A percentile compares a stretch with the other conserved stretches of the same genome.
phyloP scores from a whole-genome alignment of 768 basidiomycete species.

The Lactarius trivialis region DNA sequence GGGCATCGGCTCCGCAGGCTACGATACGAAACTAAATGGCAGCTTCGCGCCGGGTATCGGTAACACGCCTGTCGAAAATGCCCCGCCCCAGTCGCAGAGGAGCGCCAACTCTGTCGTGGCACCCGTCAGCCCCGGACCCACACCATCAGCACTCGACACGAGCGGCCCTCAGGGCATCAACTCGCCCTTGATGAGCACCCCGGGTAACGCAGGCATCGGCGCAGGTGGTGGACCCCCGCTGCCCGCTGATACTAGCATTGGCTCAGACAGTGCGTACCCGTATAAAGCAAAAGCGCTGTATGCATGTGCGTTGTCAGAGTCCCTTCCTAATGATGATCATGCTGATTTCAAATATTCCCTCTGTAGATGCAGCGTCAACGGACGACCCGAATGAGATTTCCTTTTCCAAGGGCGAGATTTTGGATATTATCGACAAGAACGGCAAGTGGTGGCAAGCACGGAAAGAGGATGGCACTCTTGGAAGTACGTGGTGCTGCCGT shows the following conservation, averaged over 20 bases:
- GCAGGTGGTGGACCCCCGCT: conserved; percentile 36
- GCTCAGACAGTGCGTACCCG: conserved; percentile 38
- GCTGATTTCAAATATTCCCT: background rate
- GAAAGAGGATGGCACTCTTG: conserved; percentile 66
- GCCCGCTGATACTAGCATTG: conserved; percentile 21
- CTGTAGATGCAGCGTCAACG: conserved; percentile 79
- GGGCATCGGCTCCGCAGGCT: conserved; percentile 63
- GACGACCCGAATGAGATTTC: conserved; percentile 97
- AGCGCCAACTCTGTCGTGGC: conserved; percentile 7
- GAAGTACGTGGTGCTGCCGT: conserved; percentile 53
- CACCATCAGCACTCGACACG: conserved; percentile 39
- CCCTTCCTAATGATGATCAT: background rate
- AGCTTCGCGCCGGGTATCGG: conserved; percentile 32
- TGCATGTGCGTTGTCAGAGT: conserved; percentile 49
- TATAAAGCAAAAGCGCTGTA: conserved; percentile 89
- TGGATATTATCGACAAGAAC: conserved; percentile 89
- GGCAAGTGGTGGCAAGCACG: conserved; percentile 92
- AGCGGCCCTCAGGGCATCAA: conserved; percentile 36
- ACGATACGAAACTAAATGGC: conserved; percentile 56
- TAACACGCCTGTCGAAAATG: conserved; percentile 7
- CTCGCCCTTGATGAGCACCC: conserved; percentile 59
- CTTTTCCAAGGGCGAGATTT: conserved; percentile 84
- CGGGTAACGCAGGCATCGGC: conserved; percentile 58
- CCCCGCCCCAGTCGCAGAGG: conserved; percentile 12
- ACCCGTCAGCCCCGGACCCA: conserved; percentile 19